phyloP scores from a whole-genome alignment of 169 alveolate genomes.

The Nephromyces sp. region DNA sequence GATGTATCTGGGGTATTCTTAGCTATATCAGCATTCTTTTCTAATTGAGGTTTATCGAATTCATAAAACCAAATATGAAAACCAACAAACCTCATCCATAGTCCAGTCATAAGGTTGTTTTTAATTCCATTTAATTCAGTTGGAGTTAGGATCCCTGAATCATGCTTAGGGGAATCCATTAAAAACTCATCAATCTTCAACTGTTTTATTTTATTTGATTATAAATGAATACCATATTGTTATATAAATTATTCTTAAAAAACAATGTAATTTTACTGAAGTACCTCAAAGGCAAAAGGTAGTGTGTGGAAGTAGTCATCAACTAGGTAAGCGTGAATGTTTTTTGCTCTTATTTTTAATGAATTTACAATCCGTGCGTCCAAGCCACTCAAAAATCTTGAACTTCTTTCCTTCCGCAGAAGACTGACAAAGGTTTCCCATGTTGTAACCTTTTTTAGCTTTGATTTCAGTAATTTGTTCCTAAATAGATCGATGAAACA shows the following conservation, averaged over 20 bases:
- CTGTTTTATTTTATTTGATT: slow-evolving; percentile 6
- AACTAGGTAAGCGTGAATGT: slow-evolving; percentile 48
- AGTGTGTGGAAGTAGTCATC: slow-evolving; percentile 55
- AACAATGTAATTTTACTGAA: too few relatives aligned
- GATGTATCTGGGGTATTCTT: slow-evolving; percentile 2
- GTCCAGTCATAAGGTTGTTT: slow-evolving; percentile 27
- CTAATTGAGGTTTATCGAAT: slow-evolving; percentile 20
- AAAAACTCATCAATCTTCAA: slow-evolving; percentile 28
- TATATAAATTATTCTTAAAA: neutral
- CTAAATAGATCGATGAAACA: too few relatives aligned
- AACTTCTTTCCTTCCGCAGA: neutral
- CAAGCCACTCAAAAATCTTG: slow-evolving; percentile 16
- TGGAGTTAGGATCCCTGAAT: slow-evolving; percentile 23
- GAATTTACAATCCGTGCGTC: slow-evolving; percentile 58
- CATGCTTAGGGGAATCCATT: slow-evolving; percentile 36
- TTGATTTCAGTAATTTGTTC: neutral
- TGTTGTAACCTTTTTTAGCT: neutral
- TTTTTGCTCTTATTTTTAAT: slow-evolving; percentile 46
- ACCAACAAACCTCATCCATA: slow-evolving; percentile 43
- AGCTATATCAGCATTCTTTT: slow-evolving; percentile 19
- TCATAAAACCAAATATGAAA: slow-evolving; percentile 34
- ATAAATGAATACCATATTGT: neutral
- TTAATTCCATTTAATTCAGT: slow-evolving; percentile 27
- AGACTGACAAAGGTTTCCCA: neutral
- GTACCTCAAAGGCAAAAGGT: slow-evolving; percentile 58